Evolutionary conservation across 352 stramenopile genomes (phyloP).

Genomic region (Phytophthora fragariae): DNA sequence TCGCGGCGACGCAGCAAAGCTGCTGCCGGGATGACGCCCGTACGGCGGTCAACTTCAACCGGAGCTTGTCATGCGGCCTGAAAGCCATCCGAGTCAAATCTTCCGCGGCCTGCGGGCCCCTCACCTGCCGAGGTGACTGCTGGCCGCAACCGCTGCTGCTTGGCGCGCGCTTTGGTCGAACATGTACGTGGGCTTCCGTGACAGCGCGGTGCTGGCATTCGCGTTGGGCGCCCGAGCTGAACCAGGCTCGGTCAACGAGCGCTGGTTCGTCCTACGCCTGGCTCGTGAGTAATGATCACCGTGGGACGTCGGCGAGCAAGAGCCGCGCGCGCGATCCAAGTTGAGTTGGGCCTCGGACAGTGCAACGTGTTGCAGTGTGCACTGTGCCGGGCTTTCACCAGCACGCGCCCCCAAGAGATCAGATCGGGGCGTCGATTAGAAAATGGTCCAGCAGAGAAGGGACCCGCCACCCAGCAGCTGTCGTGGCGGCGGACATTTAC

Average conservation of each 20-base stretch:
- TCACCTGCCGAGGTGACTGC: constrained; percentile 8
- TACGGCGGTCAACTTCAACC: constrained; percentile 20
- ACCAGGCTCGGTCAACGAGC: constrained; percentile 5
- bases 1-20: background rate
- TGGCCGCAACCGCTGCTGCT: constrained; percentile 1
- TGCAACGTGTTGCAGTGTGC: constrained; percentile 25
- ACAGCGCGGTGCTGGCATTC: constrained; percentile 31
- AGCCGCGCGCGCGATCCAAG: constrained; percentile 14
- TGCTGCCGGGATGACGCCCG: constrained; percentile 3
- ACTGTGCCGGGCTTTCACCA: constrained; percentile 11
- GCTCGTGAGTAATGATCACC: constrained; percentile 41
- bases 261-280: constrained; percentile 26
- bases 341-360: constrained; percentile 29
- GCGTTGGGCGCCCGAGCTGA: constrained; percentile 19
- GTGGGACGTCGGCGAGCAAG: constrained; percentile 25
- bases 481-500: background rate
- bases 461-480: constrained; percentile 24
- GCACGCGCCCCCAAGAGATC: constrained; percentile 23
- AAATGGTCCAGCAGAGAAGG: constrained; percentile 37
- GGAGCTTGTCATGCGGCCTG: constrained; percentile 13
- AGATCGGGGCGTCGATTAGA: constrained; percentile 36
- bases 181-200: constrained; percentile 7
- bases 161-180: background rate
- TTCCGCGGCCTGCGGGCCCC: constrained; percentile 5
- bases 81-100: constrained; percentile 29